These are phyloP conservation scores for Colletotrichum sp. DNA, from an alignment of 2,329 filamentous ascomycete genomes.

Conservation along the genomic window DNA sequence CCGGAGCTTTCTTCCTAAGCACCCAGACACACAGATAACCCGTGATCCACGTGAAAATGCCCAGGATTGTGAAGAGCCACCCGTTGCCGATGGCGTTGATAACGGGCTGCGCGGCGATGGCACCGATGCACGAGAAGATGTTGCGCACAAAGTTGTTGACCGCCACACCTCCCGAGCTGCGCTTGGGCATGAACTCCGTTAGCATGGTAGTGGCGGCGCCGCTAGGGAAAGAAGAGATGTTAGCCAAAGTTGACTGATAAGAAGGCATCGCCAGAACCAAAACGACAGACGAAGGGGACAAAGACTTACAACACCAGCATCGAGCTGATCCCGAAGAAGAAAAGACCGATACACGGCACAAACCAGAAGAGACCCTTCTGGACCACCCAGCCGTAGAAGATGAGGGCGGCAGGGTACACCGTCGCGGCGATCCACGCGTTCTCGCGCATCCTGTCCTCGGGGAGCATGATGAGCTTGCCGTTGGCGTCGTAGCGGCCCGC, in stretches of 20 bases:
- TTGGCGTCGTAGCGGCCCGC: constrained; percentile 71
- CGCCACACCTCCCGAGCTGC: constrained; percentile 75
- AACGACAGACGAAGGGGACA: neutral
- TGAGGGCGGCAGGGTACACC: constrained; percentile 71
- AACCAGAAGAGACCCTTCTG: constrained; percentile 70
- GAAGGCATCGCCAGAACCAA: neutral
- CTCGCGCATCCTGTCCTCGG: constrained; percentile 83
- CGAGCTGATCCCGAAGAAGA: constrained; percentile 76
- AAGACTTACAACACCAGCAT: constrained; percentile 75
- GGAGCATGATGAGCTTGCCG: constrained; percentile 70
- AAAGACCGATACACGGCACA: constrained; percentile 67
- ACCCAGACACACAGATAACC: constrained; percentile 64
- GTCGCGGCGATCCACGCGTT: constrained; percentile 79
- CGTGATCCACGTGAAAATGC: constrained; percentile 59
- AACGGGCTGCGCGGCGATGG: constrained; percentile 72
- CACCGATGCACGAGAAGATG: constrained; percentile 76
- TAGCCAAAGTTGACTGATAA: constrained; percentile 10
- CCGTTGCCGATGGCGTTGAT: constrained; percentile 75
- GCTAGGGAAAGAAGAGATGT: constrained; percentile 26
- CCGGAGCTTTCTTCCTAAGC: constrained; percentile 63
- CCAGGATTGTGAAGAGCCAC: constrained; percentile 72
- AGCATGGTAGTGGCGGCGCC: constrained; percentile 79
- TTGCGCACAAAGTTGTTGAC: constrained; percentile 84
- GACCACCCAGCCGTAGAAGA: constrained; percentile 81
- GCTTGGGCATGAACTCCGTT: constrained; percentile 80